Conservation (phyloP, 345 rosid species). For the Eucalyptus shirleyi region DNA sequence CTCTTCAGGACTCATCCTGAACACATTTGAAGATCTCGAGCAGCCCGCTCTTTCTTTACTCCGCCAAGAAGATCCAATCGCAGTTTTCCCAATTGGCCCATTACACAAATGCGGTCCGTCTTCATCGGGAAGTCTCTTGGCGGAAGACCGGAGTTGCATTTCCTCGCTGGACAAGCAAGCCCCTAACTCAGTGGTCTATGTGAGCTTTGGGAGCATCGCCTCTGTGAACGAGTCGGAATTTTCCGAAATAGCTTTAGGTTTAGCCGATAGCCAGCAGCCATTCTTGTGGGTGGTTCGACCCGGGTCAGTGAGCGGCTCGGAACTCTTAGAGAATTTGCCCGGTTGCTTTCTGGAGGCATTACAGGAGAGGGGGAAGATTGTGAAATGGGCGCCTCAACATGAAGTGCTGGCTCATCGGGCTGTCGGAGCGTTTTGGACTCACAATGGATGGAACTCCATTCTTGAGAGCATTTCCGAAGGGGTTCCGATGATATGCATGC, state of each 20-base stretch:
- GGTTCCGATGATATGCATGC: too few relatives aligned
- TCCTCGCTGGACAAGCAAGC: slow-evolving; percentile 45
- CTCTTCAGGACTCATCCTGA: slow-evolving; percentile 36
- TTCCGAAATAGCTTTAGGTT: too few relatives aligned
- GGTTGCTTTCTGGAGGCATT: slow-evolving; percentile 3
- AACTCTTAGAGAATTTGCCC: background rate
- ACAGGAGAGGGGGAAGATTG: slow-evolving; percentile 32
- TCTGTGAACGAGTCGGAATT: too few relatives aligned
- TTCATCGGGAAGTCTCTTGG: slow-evolving; percentile 10
- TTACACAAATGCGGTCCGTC: slow-evolving; percentile 23
- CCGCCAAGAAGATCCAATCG: slow-evolving; percentile 7
- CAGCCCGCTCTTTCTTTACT: slow-evolving; percentile 1
- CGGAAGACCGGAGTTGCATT: slow-evolving; percentile 14
- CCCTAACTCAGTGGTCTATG: slow-evolving; percentile 30
- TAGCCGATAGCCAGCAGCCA: too few relatives aligned
- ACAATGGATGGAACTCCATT: slow-evolving; percentile 63
- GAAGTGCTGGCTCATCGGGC: slow-evolving; percentile 46
- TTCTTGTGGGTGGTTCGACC: too few relatives aligned
- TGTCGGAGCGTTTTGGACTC: slow-evolving; percentile 55
- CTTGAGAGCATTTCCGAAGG: background rate
- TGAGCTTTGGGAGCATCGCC: slow-evolving; percentile 18
- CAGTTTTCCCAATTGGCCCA: slow-evolving; percentile 32
- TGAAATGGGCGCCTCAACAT: slow-evolving; percentile 64
- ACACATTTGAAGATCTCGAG: slow-evolving; percentile 47
- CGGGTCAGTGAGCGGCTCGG: background rate